Conservation (phyloP, 768 basidiomycete species). For the Phaeotremella skinneri region DNA sequence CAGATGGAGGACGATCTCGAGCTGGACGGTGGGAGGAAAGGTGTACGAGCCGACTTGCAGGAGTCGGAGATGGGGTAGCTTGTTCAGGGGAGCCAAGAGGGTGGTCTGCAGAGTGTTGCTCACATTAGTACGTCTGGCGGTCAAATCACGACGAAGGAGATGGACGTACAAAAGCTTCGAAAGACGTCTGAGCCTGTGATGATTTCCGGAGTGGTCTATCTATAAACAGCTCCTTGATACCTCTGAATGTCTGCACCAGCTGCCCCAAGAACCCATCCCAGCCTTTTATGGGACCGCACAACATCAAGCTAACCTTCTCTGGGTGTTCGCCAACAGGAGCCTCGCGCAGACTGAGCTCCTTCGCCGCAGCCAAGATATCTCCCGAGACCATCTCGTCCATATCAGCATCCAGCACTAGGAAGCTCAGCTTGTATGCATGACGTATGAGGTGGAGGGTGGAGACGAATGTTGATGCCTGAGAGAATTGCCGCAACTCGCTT, state of each 20-base stretch:
- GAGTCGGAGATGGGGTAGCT: conserved; percentile 36
- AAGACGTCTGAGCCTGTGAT: conserved; percentile 23
- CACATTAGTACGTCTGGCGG: background rate
- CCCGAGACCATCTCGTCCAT: conserved; percentile 36
- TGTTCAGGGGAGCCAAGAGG: conserved; percentile 30
- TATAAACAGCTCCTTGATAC: conserved; percentile 47
- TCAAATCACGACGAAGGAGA: background rate
- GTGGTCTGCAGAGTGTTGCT: conserved; percentile 19
- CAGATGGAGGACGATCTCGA: conserved; percentile 25
- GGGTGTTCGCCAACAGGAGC: conserved; percentile 30
- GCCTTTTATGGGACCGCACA: conserved; percentile 46
- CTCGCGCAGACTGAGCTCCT: conserved; percentile 30
- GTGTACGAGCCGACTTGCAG: conserved; percentile 49
- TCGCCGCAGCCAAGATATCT: conserved; percentile 31
- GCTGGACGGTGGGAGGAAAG: conserved; percentile 25
- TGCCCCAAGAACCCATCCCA: conserved; percentile 40
- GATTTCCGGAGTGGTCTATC: conserved; percentile 44
- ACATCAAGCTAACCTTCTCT: conserved; percentile 36
- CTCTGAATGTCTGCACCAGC: conserved; percentile 32
- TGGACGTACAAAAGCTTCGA: conserved; percentile 37
- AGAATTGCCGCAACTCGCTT: conserved; percentile 30
- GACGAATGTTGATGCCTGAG: conserved; percentile 42
- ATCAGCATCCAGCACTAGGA: conserved; percentile 48
- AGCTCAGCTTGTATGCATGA: conserved; percentile 38
- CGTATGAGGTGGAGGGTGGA: conserved; percentile 41